Conservation (phyloP, 192 early-diverging fungal species). For the Entomortierella chlamydospora region DNA sequence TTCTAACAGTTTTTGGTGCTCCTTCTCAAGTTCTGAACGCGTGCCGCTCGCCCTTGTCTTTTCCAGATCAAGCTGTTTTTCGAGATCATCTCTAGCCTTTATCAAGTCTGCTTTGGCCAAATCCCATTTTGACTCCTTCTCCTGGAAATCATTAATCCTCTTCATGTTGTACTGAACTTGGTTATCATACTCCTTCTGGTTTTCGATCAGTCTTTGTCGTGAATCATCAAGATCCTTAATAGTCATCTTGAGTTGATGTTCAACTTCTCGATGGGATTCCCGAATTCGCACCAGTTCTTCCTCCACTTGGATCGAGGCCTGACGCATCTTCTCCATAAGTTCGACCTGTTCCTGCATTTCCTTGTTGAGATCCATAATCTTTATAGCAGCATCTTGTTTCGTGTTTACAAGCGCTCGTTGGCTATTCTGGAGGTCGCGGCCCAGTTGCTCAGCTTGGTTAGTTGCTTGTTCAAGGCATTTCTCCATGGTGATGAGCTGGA, state of each 20-base stretch:
- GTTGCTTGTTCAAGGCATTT: constrained; percentile 48
- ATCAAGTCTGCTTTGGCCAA: constrained; percentile 21
- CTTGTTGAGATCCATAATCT: constrained; percentile 17
- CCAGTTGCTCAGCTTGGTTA: constrained; percentile 35
- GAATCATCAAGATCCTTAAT: constrained; percentile 29
- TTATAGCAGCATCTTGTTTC: constrained; percentile 33
- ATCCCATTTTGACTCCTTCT: constrained; percentile 42
- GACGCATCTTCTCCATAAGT: constrained; percentile 36
- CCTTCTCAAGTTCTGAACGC: constrained; percentile 26
- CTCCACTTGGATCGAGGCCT: constrained; percentile 22
- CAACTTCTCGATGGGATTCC: constrained; percentile 10
- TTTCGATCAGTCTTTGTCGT: constrained; percentile 33
- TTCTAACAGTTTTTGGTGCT: constrained; percentile 5
- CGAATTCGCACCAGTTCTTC: constrained; percentile 11
- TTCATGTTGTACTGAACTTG: constrained; percentile 50
- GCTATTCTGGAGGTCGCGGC: constrained; percentile 29
- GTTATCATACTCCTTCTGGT: constrained; percentile 46
- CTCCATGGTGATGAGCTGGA: constrained; percentile 45
- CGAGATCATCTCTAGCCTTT: constrained; percentile 18
- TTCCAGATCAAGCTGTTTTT: constrained; percentile 22
- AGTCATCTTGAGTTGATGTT: constrained; percentile 26
- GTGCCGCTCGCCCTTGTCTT: neutral
- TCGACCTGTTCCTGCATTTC: constrained; percentile 40
- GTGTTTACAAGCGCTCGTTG: constrained; percentile 9
- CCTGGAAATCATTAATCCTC: constrained; percentile 48